Evolutionary conservation across 805 yeast species (phyloP).

Genomic region (Candida railenensis): DNA sequence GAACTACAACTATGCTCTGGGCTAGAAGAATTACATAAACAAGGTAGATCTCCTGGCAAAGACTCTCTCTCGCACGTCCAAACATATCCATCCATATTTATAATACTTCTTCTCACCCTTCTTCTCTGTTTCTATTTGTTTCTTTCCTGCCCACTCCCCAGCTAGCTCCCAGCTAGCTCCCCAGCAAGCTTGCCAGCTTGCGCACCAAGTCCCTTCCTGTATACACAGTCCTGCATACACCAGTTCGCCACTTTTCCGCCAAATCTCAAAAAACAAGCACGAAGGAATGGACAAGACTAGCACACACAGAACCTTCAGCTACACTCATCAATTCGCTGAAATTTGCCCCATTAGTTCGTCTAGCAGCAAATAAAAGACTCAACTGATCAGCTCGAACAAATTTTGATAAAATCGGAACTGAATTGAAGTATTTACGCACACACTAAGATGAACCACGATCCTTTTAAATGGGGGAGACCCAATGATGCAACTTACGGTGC

Average conservation of each 20-base stretch:
- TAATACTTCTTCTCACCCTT: too few species aligned
- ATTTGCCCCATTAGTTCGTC: not conserved
- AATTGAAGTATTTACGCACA: not conserved
- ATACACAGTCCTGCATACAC: not conserved
- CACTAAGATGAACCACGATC: constrained; percentile 85
- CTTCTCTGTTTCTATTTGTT: too few species aligned
- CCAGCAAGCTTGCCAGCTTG: too few species aligned
- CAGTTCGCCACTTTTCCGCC: constrained; percentile 1
- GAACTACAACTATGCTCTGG: too few species aligned
- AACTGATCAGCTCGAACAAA: too few species aligned
- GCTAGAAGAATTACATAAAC: too few species aligned
- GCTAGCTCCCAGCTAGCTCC: too few species aligned
- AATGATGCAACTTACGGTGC: constrained; percentile 75
- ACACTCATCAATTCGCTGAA: not conserved
- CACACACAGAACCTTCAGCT: not conserved
- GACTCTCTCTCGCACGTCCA: too few species aligned
- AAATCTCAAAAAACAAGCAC: not conserved
- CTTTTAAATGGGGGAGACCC: constrained; percentile 95
- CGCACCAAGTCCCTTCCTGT: not conserved
- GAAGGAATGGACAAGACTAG: not conserved
- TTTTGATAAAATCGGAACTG: not conserved
- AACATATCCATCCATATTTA: too few species aligned
- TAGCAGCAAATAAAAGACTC: not conserved
- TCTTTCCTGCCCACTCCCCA: too few species aligned
- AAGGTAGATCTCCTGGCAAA: too few species aligned